These are phyloP conservation scores for Cicer arietinum DNA, from an alignment of 306 rosid genomes.

Conservation along the genomic window DNA sequence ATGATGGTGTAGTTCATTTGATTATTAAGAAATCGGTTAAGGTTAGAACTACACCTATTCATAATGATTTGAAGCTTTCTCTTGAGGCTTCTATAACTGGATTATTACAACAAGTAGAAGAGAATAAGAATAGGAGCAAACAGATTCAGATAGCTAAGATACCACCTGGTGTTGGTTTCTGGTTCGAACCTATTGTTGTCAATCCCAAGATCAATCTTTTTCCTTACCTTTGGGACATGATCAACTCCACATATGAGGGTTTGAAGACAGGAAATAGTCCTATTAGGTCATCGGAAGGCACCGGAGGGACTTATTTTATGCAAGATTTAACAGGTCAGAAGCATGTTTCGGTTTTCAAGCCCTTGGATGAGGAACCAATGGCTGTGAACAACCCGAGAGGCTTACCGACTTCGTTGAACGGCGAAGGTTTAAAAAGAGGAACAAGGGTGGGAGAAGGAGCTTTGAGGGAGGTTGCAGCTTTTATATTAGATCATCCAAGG, in stretches of 20 bases:
- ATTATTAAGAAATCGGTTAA: conserved; percentile 62
- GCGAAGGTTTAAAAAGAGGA: conserved; percentile 64
- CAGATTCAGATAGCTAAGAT: conserved; percentile 37
- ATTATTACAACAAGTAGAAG: conserved; percentile 20
- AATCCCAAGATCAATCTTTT: conserved; percentile 49
- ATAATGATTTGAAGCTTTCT: conserved; percentile 56
- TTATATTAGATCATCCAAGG: conserved; percentile 58
- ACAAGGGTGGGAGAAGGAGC: conserved; percentile 66
- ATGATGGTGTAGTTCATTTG: conserved; percentile 59
- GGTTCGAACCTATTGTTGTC: conserved; percentile 53
- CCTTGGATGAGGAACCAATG: conserved; percentile 94
- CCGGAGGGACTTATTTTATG: conserved; percentile 90
- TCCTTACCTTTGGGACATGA: conserved; percentile 52
- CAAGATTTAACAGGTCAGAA: conserved; percentile 62
- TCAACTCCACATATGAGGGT: conserved; percentile 54
- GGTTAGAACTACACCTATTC: conserved; percentile 50
- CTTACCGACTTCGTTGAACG: conserved; percentile 69
- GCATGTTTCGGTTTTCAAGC: conserved; percentile 80
- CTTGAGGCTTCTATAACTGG: conserved; percentile 47
- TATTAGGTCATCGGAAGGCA: conserved; percentile 59
- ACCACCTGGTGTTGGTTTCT: conserved; percentile 47
- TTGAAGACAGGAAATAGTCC: conserved; percentile 53
- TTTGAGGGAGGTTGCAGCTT: conserved; percentile 61
- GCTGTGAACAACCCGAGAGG: conserved; percentile 83
- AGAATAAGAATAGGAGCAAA: conserved; percentile 20